A percentile compares a stretch with the other conserved stretches of the same genome.
Conservation (phyloP, 257 asterid genomes). For the Solanum gracilifrons region DNA sequence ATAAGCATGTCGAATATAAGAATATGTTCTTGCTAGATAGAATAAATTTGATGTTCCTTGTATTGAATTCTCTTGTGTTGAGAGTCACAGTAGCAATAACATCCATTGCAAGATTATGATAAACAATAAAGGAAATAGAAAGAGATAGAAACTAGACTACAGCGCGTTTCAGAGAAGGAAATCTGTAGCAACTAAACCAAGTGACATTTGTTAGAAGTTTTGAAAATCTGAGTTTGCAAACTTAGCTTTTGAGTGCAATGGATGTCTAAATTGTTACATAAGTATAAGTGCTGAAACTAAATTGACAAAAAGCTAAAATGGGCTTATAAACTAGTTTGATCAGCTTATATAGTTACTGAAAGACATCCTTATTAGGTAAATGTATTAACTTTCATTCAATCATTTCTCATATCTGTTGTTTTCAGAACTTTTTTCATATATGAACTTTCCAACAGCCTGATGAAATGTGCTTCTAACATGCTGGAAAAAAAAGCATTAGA, state of each 20-base stretch:
- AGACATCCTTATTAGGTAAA: not conserved
- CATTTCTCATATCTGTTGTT: slow-evolving; percentile 10
- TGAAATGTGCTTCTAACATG: slow-evolving; percentile 54
- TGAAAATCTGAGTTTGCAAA: not conserved
- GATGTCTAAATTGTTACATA: not conserved
- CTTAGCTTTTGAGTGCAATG: not conserved
- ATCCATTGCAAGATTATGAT: not conserved
- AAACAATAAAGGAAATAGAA: not conserved
- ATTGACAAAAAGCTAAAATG: not conserved
- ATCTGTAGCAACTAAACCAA: not conserved
- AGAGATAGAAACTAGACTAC: not conserved
- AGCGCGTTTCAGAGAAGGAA: not conserved
- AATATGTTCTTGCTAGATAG: not conserved
- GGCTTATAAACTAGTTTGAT: not conserved
- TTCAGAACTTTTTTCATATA: slow-evolving; percentile 18
- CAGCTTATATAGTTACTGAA: not conserved
- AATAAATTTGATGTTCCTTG: not conserved
- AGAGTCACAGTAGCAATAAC: not conserved
- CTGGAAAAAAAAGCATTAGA: slow-evolving; percentile 50
- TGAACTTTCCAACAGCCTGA: slow-evolving; percentile 43
- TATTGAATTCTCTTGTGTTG: not conserved
- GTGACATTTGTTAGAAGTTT: not conserved
- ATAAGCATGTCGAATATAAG: not conserved
- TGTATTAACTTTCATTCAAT: not conserved
- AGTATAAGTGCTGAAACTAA: not conserved